Conservation (phyloP, 768 basidiomycete species). For the Hortiboletus flavorubellus region DNA sequence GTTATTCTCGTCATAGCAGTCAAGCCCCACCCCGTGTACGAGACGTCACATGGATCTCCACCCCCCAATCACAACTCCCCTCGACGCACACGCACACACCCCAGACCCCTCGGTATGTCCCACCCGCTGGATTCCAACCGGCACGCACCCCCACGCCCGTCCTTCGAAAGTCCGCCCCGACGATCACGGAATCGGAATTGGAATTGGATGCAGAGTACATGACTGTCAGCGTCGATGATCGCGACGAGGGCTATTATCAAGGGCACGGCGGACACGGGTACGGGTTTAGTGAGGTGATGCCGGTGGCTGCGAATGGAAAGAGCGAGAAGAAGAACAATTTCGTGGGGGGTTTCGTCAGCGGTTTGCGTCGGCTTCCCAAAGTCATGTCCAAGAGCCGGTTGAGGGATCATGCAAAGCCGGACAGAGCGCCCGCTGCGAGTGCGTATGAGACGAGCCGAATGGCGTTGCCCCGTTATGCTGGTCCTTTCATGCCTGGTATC, state of each 20-base stretch:
- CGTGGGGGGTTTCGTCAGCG: constrained; percentile 30
- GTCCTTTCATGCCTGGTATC: constrained; percentile 17
- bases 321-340: constrained; percentile 29
- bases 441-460: constrained; percentile 12
- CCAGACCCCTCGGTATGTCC: constrained; percentile 24
- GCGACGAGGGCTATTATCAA: constrained; percentile 17
- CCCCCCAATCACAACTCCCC: constrained; percentile 23
- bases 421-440: constrained; percentile 6
- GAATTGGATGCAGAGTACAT: constrained; percentile 34
- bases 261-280: constrained; percentile 12
- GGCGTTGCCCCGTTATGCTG: constrained; percentile 21
- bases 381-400: constrained; percentile 32
- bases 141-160: constrained; percentile 28
- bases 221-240: constrained; percentile 29
- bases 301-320: constrained; percentile 23
- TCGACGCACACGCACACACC: constrained; percentile 29
- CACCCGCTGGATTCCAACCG: constrained; percentile 17
- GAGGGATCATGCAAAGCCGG: constrained; percentile 23
- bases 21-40: constrained; percentile 25
- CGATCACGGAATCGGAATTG: constrained; percentile 25
- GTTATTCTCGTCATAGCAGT: constrained; percentile 28
- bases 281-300: constrained; percentile 25
- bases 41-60: constrained; percentile 34
- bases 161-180: constrained; percentile 27
- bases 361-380: constrained; percentile 31